These are phyloP conservation scores for Penicillium sclerotigenum DNA, from an alignment of 2,329 filamentous ascomycete species.

Conservation along the genomic window DNA sequence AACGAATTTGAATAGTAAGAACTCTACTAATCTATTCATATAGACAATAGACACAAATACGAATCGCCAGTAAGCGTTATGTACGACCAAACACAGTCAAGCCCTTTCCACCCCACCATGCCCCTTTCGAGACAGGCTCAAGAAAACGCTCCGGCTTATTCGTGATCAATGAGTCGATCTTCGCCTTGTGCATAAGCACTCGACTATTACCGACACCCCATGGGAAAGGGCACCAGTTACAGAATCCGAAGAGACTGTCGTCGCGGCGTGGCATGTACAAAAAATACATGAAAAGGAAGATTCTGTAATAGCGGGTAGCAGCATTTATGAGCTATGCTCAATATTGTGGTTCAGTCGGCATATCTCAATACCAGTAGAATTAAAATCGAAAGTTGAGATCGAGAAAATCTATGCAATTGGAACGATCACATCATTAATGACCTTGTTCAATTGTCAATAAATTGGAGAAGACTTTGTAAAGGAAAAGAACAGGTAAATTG, in stretches of 20 bases:
- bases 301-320: not conserved
- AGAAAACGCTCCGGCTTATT: constrained; percentile 99
- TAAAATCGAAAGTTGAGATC: not conserved
- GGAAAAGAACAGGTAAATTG: not conserved
- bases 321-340: not conserved
- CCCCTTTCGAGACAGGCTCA: constrained; percentile 76
- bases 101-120: constrained; percentile 78
- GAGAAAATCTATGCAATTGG: not conserved
- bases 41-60: constrained; percentile 5
- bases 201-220: constrained; percentile 70
- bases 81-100: constrained; percentile 95
- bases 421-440: constrained; percentile 11
- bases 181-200: constrained; percentile 69
- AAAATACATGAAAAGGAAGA: not conserved
- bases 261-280: constrained; percentile 45
- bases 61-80: constrained; percentile 40
- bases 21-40: not conserved
- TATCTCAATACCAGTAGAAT: not conserved
- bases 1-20: no score
- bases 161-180: constrained; percentile 73
- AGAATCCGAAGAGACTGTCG: constrained; percentile 52
- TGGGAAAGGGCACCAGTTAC: constrained; percentile 59
- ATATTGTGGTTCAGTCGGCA: not conserved
- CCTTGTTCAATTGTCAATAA: not conserved
- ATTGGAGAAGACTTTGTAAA: not conserved